Conservation (phyloP, 164 flowering plant genomes). For the Piper betle region DNA sequence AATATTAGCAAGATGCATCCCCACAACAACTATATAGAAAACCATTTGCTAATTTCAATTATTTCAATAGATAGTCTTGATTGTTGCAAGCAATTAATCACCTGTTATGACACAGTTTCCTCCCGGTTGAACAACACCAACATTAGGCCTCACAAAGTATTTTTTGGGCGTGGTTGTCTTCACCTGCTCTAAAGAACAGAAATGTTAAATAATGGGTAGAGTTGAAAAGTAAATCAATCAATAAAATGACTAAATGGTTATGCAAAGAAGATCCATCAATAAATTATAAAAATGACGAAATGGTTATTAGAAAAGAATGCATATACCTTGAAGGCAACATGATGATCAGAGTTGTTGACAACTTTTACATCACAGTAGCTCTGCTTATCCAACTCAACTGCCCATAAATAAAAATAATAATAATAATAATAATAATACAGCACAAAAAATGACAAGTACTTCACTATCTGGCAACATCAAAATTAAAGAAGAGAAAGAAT, state of each 20-base stretch:
- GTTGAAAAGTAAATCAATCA: neutral
- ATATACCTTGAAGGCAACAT: conserved; percentile 90
- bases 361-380: conserved; percentile 80
- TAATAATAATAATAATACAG: neutral
- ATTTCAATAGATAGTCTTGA: neutral
- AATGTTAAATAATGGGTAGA: neutral
- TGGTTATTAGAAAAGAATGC: neutral
- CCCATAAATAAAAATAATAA: neutral
- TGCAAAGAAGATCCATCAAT: neutral
- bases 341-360: conserved; percentile 58
- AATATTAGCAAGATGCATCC: conserved; percentile 7
- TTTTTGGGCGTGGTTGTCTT: conserved; percentile 91
- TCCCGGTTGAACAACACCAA: conserved; percentile 81
- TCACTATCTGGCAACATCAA: too few species aligned
- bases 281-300: neutral
- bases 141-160: conserved; percentile 89
- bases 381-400: conserved; percentile 92
- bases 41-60: too few species aligned
- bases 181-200: conserved; percentile 31
- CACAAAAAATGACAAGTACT: neutral
- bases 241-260: neutral
- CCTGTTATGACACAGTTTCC: conserved; percentile 78
- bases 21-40: conserved; percentile 2
- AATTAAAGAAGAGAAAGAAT: neutral
- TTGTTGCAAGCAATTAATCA: too few species aligned